Conservation (phyloP, 108 stramenopile species). For the Skeletonema potamos region DNA sequence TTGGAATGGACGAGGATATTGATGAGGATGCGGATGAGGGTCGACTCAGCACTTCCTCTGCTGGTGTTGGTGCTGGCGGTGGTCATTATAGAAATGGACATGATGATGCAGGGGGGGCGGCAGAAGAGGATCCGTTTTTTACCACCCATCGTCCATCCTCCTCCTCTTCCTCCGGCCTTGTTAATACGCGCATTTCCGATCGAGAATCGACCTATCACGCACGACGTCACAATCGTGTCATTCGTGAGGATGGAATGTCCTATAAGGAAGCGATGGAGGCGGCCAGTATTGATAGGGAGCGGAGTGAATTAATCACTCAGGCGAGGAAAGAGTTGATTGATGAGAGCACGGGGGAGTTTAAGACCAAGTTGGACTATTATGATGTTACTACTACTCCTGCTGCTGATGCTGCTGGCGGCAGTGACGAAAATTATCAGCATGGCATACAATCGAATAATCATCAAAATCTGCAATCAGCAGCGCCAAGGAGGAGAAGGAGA, state of each 20-base stretch:
- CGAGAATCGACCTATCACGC: constrained; percentile 91
- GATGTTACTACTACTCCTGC: no score
- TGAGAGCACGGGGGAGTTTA: constrained; percentile 41
- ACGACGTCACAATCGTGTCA: constrained; percentile 70
- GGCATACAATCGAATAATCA: constrained; percentile 15
- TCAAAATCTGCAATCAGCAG: not conserved
- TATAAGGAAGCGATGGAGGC: constrained; percentile 90
- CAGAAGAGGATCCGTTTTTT: constrained; percentile 26
- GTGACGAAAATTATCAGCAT: not conserved
- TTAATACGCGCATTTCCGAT: constrained; percentile 82
- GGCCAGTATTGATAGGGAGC: constrained; percentile 70
- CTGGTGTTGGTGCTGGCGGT: not conserved
- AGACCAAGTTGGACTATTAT: constrained; percentile 27
- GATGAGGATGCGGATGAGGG: constrained; percentile 52
- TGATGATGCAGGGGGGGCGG: not conserved
- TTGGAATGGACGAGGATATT: constrained; percentile 19
- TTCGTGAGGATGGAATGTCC: constrained; percentile 74
- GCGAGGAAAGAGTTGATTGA: constrained; percentile 55
- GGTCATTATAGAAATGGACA: not conserved
- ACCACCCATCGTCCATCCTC: not conserved
- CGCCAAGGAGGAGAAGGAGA: constrained; percentile 59
- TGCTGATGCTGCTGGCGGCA: not conserved
- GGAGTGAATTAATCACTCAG: constrained; percentile 65
- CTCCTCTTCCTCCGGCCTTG: constrained; percentile 36
- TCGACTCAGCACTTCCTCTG: not conserved